Evolutionary conservation across 768 basidiomycete species (phyloP), one percentile per base, ranked within the genome.

Genomic region (Mycena rosella): DNA sequence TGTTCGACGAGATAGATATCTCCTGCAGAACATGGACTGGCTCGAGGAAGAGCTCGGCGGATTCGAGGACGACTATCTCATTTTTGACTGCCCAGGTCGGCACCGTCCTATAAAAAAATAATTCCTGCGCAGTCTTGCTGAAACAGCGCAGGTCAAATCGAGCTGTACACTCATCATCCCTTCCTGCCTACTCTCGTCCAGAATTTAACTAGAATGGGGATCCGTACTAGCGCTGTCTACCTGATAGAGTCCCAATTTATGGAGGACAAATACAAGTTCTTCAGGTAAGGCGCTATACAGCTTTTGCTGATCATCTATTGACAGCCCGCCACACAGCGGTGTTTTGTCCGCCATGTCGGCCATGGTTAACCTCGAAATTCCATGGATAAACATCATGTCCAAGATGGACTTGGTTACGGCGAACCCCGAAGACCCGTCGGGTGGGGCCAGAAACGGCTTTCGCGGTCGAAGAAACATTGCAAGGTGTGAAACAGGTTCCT

Each of bases 221-320:
- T 99, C 67, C 86, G 96, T 64, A 89, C 89, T n/a, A 95, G 92
- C 73, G 94, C 94, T 5, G 90, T 89, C 32, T 99, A 99, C 77
- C 88, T 99, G 45, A 90, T 99, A 69, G 98, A 99, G 76, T 96
- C 95, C 0, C 98, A 99, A 73, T 99, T 99, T 81, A 99, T 99
- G 96, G 98, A 99, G 80, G 98, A 99, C 79, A 92, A 93, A 71
- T 94, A 96, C 79, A 99, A 99, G 75, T 99, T 98, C 81, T 99
- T 99, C 80, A 93, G 93, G 94, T 91, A 54, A 36, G 72, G 47
- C 32, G 34, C 57, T 32, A 26, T 27, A 60, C 57, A 63, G 48
- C 63, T 59, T 32, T n/a, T 57, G 27, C 22, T 48, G 27, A 52
- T 40, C 45, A n/a, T 9, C 27, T 20, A 36, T 42, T 67, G 61